Conservation (phyloP, 106 monocot species). For the Allium sativum region DNA sequence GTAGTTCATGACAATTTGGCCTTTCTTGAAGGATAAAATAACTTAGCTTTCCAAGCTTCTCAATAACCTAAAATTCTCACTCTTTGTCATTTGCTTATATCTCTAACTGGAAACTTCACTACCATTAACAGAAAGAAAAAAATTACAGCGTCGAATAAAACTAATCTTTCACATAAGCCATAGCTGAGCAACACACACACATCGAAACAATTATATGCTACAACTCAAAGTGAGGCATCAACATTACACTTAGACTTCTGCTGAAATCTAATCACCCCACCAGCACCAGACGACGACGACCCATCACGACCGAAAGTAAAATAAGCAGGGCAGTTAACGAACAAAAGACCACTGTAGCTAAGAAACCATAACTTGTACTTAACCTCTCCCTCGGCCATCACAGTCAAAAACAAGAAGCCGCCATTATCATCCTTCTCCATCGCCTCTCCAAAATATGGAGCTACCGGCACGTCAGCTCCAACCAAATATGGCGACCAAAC, state of each 20-base stretch:
- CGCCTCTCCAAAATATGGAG: constrained; percentile 16
- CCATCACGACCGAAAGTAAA: constrained; percentile 8
- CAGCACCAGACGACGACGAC: background rate
- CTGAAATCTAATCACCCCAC: constrained; percentile 18
- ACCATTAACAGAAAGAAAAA: too few species aligned
- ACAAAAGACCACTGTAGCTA: background rate
- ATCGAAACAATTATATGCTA: too few species aligned
- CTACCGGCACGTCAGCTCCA: constrained; percentile 28
- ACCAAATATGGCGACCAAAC: constrained; percentile 42
- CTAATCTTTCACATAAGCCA: too few species aligned
- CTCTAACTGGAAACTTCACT: too few species aligned
- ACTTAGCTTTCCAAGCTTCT: too few species aligned
- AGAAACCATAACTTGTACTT: too few species aligned
- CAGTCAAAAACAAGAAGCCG: constrained; percentile 27
- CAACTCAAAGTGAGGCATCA: constrained; percentile 17
- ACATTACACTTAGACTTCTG: constrained; percentile 35
- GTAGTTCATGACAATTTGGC: too few species aligned
- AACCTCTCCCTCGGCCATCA: background rate
- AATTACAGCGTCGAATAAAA: too few species aligned
- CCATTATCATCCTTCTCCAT: constrained; percentile 25
- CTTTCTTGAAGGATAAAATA: too few species aligned
- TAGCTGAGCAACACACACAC: too few species aligned
- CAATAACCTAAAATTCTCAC: too few species aligned
- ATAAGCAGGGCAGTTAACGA: constrained; percentile 33
- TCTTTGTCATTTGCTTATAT: too few species aligned